phyloP scores from a whole-genome alignment of 257 asterid genomes.

The Plantago major region DNA sequence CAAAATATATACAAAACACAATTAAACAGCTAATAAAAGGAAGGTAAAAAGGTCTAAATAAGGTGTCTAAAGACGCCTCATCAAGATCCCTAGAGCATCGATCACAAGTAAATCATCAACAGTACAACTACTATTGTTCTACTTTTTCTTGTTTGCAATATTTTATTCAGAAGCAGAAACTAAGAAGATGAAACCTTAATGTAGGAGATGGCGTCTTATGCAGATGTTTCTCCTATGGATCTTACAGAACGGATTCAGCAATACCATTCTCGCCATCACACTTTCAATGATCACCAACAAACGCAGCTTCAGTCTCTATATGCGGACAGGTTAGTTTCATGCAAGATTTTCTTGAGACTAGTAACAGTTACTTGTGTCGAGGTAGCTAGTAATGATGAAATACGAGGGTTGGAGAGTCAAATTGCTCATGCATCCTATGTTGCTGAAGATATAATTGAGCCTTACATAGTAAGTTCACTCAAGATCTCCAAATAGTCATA shows the following conservation, averaged over 20 bases:
- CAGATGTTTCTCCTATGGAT: background rate
- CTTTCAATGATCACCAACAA: background rate
- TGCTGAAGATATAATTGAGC: background rate
- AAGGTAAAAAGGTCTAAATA: too few relatives aligned
- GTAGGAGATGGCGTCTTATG: background rate
- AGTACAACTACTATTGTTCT: too few relatives aligned
- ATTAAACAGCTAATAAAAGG: too few relatives aligned
- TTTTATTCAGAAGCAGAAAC: too few relatives aligned
- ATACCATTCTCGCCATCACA: background rate
- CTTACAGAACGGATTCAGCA: background rate
- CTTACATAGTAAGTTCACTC: background rate
- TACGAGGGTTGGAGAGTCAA: background rate
- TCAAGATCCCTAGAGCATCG: too few relatives aligned
- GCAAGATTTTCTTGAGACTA: background rate
- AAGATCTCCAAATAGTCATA: too few relatives aligned
- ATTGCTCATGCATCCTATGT: background rate
- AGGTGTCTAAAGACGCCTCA: too few relatives aligned
- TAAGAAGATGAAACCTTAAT: too few relatives aligned
- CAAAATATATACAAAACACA: too few relatives aligned
- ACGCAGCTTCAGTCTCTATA: background rate
- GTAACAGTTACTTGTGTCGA: background rate
- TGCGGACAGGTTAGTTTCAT: background rate
- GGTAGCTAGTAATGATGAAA: background rate
- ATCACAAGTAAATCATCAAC: too few relatives aligned
- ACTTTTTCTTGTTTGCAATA: too few relatives aligned